These are phyloP conservation scores for Candida morakotiae DNA, from an alignment of 805 yeast genomes.

Conservation along the genomic window DNA sequence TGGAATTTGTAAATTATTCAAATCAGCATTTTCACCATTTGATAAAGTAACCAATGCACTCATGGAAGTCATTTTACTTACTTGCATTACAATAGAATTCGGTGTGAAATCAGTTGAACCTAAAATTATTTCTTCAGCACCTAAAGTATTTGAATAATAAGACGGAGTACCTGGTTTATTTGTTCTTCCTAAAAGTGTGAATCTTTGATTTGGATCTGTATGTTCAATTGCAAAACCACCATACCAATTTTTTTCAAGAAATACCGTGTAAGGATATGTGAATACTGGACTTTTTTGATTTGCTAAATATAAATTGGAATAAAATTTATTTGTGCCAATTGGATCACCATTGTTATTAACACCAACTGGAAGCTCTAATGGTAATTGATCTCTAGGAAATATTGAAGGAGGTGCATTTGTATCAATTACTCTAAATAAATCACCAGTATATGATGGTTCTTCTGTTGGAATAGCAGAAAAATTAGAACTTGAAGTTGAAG, in stretches of 20 bases:
- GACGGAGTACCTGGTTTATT: slow-evolving; percentile 35
- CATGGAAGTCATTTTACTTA: slow-evolving; percentile 46
- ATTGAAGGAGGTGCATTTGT: slow-evolving; percentile 28
- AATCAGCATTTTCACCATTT: slow-evolving; percentile 20
- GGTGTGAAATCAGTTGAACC: slow-evolving; percentile 48
- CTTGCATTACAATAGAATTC: slow-evolving; percentile 28
- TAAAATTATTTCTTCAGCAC: slow-evolving; percentile 50
- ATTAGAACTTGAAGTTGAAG: slow-evolving; percentile 2
- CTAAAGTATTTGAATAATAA: slow-evolving; percentile 55
- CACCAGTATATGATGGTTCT: slow-evolving; percentile 20
- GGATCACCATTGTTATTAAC: slow-evolving; percentile 41
- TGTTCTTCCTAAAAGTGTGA: slow-evolving; percentile 45
- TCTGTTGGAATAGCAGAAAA: slow-evolving; percentile 4
- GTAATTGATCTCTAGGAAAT: slow-evolving; percentile 44
- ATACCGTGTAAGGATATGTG: slow-evolving; percentile 65
- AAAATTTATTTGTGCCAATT: slow-evolving; percentile 74
- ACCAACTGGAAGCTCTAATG: slow-evolving; percentile 43
- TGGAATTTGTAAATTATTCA: slow-evolving; percentile 50
- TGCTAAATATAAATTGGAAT: slow-evolving; percentile 53
- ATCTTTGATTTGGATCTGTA: slow-evolving; percentile 40
- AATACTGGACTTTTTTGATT: slow-evolving; percentile 52
- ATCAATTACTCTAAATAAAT: slow-evolving; percentile 48
- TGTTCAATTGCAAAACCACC: slow-evolving; percentile 65
- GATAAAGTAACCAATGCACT: slow-evolving; percentile 44
- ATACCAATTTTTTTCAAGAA: slow-evolving; percentile 42